phyloP scores from a whole-genome alignment of 108 stramenopile genomes.

The Skeletonema grethae region DNA sequence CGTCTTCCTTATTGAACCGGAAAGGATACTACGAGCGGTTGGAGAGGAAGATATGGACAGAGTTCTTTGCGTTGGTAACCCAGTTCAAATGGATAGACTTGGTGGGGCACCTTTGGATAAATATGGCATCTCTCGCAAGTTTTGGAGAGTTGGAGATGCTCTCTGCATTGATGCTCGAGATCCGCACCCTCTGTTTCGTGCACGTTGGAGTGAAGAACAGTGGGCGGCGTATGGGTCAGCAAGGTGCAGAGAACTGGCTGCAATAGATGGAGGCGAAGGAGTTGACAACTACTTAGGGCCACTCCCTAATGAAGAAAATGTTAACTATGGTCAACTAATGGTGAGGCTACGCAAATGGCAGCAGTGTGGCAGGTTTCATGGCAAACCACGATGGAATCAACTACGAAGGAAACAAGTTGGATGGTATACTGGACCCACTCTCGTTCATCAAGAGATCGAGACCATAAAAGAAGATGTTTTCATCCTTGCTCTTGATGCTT shows the following conservation, averaged over 20 bases:
- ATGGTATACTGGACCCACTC: slow-evolving; percentile 52
- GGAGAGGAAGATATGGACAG: slow-evolving; percentile 13
- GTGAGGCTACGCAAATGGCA: slow-evolving; percentile 56
- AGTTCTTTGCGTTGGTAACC: slow-evolving; percentile 9
- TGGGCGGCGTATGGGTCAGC: slow-evolving; percentile 47
- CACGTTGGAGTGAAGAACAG: slow-evolving; percentile 26
- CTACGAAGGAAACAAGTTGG: slow-evolving; percentile 1
- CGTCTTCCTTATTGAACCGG: slow-evolving; percentile 52
- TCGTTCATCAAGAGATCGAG: slow-evolving; percentile 18
- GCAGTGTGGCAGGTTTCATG: slow-evolving; percentile 51
- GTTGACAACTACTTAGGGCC: slow-evolving; percentile 57
- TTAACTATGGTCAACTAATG: slow-evolving; percentile 10
- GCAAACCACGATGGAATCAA: slow-evolving; percentile 10
- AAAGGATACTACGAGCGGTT: slow-evolving; percentile 44
- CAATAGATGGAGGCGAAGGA: slow-evolving; percentile 19
- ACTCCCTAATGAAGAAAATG: slow-evolving; percentile 27
- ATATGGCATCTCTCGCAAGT: slow-evolving; percentile 34
- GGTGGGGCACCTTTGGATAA: slow-evolving; percentile 40
- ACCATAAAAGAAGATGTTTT: slow-evolving; percentile 49
- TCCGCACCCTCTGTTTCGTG: slow-evolving; percentile 47
- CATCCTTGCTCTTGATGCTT: slow-evolving; percentile 63
- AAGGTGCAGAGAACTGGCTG: slow-evolving; percentile 41
- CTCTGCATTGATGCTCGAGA: slow-evolving; percentile 55
- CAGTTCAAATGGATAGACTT: slow-evolving; percentile 42
- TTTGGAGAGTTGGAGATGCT: slow-evolving; percentile 49